phyloP scores from a whole-genome alignment of 805 yeast genomes.

The Metschnikowia cubensis region DNA sequence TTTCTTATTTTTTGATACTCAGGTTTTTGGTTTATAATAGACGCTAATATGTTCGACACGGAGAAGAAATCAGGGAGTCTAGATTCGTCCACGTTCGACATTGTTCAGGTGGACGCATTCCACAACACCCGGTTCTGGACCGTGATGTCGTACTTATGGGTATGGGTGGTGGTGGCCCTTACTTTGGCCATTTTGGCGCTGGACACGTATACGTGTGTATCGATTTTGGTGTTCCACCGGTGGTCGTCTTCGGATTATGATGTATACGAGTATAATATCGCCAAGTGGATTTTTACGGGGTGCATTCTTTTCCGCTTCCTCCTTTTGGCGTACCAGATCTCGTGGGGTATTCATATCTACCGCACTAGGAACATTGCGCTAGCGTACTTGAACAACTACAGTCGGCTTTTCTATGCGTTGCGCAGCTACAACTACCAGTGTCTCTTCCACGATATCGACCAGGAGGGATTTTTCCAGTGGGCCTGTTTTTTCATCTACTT shows the following conservation, averaged over 20 bases:
- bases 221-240: constrained; percentile 63
- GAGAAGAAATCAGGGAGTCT: constrained; percentile 12
- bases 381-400: constrained; percentile 63
- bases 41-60: constrained; percentile 9
- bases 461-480: constrained; percentile 61
- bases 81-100: constrained; percentile 46
- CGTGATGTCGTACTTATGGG: constrained; percentile 37
- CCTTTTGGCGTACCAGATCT: constrained; percentile 52
- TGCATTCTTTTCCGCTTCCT: constrained; percentile 72
- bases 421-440: constrained; percentile 63
- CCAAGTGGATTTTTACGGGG: constrained; percentile 70
- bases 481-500: constrained; percentile 61
- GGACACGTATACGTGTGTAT: constrained; percentile 77
- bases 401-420: constrained; percentile 55
- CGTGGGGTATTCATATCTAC: constrained; percentile 55
- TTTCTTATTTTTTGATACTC: no score
- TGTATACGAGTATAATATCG: constrained; percentile 48
- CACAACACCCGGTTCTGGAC: constrained; percentile 43
- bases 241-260: constrained; percentile 55
- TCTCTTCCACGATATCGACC: constrained; percentile 63
- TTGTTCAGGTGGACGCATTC: constrained; percentile 45
- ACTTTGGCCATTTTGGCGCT: constrained; percentile 53
- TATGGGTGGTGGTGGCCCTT: constrained; percentile 47
- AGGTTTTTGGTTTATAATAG: no score
- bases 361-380: constrained; percentile 62